Percentiles rank a stretch among this genome's conserved stretches.
phyloP scores from a whole-genome alignment of 1,284 basidiomycete genomes.

The Fistulina hepatica region DNA sequence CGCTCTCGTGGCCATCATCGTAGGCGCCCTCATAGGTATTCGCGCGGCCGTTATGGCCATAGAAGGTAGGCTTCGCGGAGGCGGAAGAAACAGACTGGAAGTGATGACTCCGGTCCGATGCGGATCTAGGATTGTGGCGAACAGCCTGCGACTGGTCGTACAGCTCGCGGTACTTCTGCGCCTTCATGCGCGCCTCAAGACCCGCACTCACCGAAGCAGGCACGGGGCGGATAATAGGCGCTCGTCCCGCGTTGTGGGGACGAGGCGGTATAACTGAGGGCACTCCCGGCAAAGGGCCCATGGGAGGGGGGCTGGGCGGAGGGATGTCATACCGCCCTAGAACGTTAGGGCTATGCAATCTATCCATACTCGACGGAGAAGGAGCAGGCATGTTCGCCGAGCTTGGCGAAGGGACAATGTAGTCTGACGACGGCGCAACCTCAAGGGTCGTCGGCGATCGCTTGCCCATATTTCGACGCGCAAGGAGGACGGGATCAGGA shows the following conservation, averaged over 20 bases:
- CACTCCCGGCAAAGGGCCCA: constrained; percentile 34
- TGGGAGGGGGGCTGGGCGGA: constrained; percentile 43
- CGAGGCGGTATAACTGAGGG: constrained; percentile 21
- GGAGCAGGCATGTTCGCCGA: constrained; percentile 12
- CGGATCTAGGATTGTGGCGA: no score
- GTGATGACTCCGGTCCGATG: no score
- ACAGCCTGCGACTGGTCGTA: constrained; percentile 10
- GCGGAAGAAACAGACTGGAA: constrained; percentile 14
- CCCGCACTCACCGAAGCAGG: constrained; percentile 10
- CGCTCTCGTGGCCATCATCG: constrained; percentile 7
- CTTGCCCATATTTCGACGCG: no score
- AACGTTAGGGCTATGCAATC: no score
- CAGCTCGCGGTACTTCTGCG: constrained; percentile 19
- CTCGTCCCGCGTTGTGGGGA: constrained; percentile 21
- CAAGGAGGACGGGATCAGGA: no score
- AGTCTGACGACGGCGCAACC: constrained; percentile 22
- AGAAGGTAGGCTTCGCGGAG: constrained; percentile 2
- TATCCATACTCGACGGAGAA: no score
- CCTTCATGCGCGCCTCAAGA: constrained; percentile 17
- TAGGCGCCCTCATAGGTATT: constrained; percentile 9
- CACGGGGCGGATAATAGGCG: constrained; percentile 2
- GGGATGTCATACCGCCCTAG: constrained; percentile 43
- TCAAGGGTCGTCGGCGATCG: no score
- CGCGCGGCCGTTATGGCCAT: constrained; percentile 3
- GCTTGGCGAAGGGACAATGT: constrained; percentile 23